phyloP scores from a whole-genome alignment of 2,329 filamentous ascomycete genomes.

The Botrytis byssoidea region DNA sequence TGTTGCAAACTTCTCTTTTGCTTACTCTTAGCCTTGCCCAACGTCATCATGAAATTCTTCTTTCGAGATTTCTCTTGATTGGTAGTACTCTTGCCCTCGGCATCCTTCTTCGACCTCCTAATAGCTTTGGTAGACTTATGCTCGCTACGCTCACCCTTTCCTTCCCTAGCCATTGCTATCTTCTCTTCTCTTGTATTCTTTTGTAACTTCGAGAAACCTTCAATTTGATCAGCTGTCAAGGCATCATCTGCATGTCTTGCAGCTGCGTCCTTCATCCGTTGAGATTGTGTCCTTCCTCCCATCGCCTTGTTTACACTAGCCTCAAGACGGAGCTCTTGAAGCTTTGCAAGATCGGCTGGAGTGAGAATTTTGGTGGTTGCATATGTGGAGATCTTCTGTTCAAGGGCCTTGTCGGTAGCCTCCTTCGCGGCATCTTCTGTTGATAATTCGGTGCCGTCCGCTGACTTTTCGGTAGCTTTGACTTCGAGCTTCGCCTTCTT shows the following conservation, averaged over 20 bases:
- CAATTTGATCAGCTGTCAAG: conserved; percentile 87
- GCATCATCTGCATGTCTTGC: conserved; percentile 79
- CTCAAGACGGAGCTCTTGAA: conserved; percentile 79
- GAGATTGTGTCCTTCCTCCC: conserved; percentile 46
- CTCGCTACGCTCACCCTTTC: conserved; percentile 72
- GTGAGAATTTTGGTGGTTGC: conserved; percentile 95
- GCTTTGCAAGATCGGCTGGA: conserved; percentile 91
- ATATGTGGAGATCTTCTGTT: conserved; percentile 62
- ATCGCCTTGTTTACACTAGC: conserved; percentile 67
- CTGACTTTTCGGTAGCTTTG: conserved; percentile 30
- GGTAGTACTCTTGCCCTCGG: conserved; percentile 90
- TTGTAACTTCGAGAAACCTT: conserved; percentile 76
- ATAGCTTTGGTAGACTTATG: conserved; percentile 85
- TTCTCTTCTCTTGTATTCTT: conserved; percentile 90
- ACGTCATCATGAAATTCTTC: conserved; percentile 99
- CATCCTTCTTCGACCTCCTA: conserved; percentile 81
- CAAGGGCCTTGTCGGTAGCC: conserved; percentile 40
- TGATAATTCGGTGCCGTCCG: conserved; percentile 36
- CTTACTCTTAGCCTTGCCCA: conserved; percentile 94
- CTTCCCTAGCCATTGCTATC: conserved; percentile 77
- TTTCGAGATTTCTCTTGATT: conserved; percentile 95
- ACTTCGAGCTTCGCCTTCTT: conserved; percentile 60
- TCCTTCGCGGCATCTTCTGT: conserved; percentile 46
- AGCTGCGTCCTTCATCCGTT: conserved; percentile 42
- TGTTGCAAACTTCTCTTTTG: conserved; percentile 91